Percentiles rank a stretch among this genome's conserved stretches.
These are phyloP conservation scores for Trapa incisa DNA, from an alignment of 345 rosid species.

Conservation along the genomic window DNA sequence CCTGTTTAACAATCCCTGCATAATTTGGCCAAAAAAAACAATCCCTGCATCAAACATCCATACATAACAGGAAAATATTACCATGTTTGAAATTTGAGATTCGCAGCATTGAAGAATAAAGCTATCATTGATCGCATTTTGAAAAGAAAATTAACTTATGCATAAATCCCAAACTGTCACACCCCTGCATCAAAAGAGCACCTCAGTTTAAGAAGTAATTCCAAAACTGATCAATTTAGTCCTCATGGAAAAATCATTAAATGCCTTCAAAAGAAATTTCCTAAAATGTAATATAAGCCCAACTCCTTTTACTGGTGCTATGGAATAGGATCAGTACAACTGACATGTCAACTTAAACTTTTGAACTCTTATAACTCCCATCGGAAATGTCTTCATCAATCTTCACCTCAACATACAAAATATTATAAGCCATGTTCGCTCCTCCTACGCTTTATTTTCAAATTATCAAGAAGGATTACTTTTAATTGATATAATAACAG, in stretches of 20 bases:
- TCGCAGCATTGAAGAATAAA: not conserved
- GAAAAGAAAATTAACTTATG: not conserved
- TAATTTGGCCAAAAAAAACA: no score
- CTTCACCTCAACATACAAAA: not conserved
- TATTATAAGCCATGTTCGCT: not conserved
- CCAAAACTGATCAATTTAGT: not conserved
- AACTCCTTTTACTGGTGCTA: no score
- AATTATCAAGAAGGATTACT: no score
- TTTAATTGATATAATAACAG: not conserved
- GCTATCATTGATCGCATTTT: not conserved
- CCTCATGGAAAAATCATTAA: not conserved
- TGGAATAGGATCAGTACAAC: no score
- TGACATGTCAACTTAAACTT: no score
- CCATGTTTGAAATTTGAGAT: not conserved
- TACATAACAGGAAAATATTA: not conserved
- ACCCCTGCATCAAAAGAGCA: not conserved
- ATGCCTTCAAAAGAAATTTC: no score
- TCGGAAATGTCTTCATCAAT: not conserved
- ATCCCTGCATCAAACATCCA: constrained; percentile 34
- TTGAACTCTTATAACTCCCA: no score
- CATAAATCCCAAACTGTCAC: not conserved
- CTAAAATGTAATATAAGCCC: no score
- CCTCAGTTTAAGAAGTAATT: not conserved
- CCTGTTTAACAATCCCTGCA: constrained; percentile 55
- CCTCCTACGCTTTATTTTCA: no score